Conservation (phyloP, 2,329 filamentous ascomycete species). For the Xylariaceae sp. region DNA sequence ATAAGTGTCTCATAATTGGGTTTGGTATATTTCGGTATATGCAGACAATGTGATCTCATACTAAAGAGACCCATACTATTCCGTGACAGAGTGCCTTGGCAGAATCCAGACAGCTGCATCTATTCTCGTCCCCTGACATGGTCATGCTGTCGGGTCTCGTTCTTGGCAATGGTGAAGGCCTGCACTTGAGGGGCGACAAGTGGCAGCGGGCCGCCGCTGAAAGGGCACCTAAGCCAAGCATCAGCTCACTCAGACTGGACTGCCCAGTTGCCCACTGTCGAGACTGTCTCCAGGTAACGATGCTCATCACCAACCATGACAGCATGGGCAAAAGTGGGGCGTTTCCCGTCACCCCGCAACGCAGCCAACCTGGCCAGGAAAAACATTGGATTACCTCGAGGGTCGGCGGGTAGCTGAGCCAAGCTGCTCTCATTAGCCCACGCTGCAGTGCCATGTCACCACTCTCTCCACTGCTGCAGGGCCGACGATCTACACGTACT, state of each 20-base stretch:
- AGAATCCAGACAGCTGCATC: not conserved
- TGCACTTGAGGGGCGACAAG: too few relatives aligned
- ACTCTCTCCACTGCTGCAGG: conserved; percentile 15
- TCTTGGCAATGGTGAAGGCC: too few relatives aligned
- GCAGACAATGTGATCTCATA: conserved; percentile 11
- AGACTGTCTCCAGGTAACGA: not conserved
- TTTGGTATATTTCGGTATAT: not conserved
- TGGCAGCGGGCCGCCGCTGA: too few relatives aligned
- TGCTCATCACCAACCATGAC: not conserved
- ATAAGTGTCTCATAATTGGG: conserved; percentile 1
- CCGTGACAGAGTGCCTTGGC: not conserved
- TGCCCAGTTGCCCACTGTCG: not conserved
- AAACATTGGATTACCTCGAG: too few relatives aligned
- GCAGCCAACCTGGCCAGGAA: not conserved
- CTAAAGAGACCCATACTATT: too few relatives aligned
- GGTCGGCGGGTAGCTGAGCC: too few relatives aligned
- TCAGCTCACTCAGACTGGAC: not conserved
- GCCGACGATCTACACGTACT: not conserved
- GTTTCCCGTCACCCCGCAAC: not conserved
- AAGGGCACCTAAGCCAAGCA: too few relatives aligned
- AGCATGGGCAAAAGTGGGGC: too few relatives aligned
- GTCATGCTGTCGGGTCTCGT: not conserved
- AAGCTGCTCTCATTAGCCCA: not conserved
- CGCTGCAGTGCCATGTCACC: conserved; percentile 28
- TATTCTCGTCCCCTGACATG: conserved; percentile 3